These are phyloP conservation scores for Rhizophora mangle DNA, from an alignment of 345 rosid species.

Conservation along the genomic window DNA sequence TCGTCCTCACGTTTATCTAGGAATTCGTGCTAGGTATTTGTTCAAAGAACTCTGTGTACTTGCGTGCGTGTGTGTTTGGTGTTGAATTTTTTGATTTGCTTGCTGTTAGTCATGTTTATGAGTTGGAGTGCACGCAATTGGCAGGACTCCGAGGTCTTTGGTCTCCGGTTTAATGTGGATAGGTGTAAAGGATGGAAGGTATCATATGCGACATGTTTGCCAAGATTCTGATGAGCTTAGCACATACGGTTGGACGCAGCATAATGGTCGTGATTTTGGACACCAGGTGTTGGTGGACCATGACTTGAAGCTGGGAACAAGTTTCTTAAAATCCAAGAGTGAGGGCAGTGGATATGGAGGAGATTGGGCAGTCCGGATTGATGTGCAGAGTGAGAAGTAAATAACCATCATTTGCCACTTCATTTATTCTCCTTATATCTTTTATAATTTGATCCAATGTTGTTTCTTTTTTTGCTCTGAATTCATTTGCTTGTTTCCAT, in stretches of 20 bases:
- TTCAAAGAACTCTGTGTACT: background rate
- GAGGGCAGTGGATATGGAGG: conserved; percentile 89
- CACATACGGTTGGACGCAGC: conserved; percentile 79
- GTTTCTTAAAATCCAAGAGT: conserved; percentile 72
- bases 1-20: conserved; percentile 81
- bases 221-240: conserved; percentile 64
- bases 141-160: conserved; percentile 73
- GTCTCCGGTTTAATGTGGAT: conserved; percentile 95
- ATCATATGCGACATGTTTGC: conserved; percentile 70
- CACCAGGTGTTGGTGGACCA: conserved; percentile 69
- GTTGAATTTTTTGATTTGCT: background rate
- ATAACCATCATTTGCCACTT: conserved; percentile 4
- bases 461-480: background rate
- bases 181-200: conserved; percentile 66
- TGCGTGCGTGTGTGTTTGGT: background rate
- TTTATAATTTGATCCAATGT: background rate
- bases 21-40: conserved; percentile 73
- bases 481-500: background rate
- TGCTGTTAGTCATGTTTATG: background rate
- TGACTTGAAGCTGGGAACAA: conserved; percentile 57
- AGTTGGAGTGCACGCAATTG: background rate
- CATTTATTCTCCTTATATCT: background rate
- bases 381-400: conserved; percentile 49
- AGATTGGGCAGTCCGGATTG: conserved; percentile 81
- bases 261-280: conserved; percentile 88